Base-by-base conservation (phyloP, 768 basidiomycete species). In the Amanita rubescens region DNA sequence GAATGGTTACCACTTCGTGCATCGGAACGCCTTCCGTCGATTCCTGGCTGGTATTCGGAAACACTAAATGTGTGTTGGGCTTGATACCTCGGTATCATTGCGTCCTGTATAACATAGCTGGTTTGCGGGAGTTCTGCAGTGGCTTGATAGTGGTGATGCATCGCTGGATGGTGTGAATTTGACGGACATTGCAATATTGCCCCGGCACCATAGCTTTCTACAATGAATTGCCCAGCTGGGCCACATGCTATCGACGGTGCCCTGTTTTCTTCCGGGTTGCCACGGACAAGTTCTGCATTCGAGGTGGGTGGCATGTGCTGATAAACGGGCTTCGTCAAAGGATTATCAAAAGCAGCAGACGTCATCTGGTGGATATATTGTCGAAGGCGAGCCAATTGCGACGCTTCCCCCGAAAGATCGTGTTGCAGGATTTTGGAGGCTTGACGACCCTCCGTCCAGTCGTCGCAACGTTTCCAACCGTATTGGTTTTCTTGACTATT, bases 401-500 rank as follows among this genome's bases (percentile, higher is more conserved):
- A 72, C 1, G 81, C 76, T 24, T 83, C 77, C 25, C 87, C 88
- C 37, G 80, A 70, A 39, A 90, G 71, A 45, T 80, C 74, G 60
- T 90, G 88, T 42, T 76, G 77, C 53, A 88, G 64, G 14, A 84
- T 73, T 8, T 72, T 74, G 7, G 80, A 78, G 2, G 85, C 88
- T 62, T 89, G 86, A 43, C 74, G 75, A 47, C 75, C 80, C 63
- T 89, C 85, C 0, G 88, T 90, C 87, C 87, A 90, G 62, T 90
- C 88, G 8, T 73, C 68, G 61, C 83, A 85, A 25, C 71, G 68
- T 58, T 79, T 80, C 88, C 88, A 90, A 11, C 71, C 69, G 38
- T 67, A 65, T 15, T 63, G 53, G 10, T 58, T 58, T 10, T 71
- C 63, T 5, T 68, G 60, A 2, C 65, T 58, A 10, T 71, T 58